A percentile compares a stretch with the other conserved stretches of the same genome.
These are phyloP conservation scores for Vaccinium darrowii DNA, from an alignment of 148 eudicot genomes.

Conservation along the genomic window DNA sequence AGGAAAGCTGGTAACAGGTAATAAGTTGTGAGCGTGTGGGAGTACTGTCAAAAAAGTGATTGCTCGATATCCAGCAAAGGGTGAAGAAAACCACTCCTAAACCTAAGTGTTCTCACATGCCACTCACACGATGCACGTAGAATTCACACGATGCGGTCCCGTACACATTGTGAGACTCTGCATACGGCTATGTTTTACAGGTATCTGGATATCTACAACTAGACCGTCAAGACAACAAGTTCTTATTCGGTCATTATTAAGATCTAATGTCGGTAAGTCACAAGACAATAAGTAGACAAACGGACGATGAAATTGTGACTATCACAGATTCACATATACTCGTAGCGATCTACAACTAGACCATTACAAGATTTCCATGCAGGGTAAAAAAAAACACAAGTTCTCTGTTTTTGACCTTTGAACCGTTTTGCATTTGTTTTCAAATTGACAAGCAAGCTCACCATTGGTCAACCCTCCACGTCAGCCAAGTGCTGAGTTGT, in stretches of 20 bases:
- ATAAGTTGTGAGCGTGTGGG: slow-evolving; percentile 43
- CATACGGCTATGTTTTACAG: not conserved
- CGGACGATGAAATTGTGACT: not conserved
- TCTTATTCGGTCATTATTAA: not conserved
- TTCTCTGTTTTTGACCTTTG: not conserved
- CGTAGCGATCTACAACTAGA: too few species aligned
- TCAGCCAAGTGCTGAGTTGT: slow-evolving; percentile 12
- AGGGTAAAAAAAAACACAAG: not conserved
- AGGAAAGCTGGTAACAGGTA: slow-evolving; percentile 35
- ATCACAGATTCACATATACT: too few species aligned
- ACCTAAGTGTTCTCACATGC: not conserved
- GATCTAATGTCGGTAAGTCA: not conserved
- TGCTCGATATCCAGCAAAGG: not conserved
- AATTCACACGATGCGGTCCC: not conserved
- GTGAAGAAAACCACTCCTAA: not conserved
- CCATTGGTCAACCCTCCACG: not conserved
- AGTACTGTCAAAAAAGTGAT: not conserved
- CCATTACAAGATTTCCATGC: not conserved
- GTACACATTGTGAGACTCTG: too few species aligned
- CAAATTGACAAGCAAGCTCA: not conserved
- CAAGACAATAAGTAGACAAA: not conserved
- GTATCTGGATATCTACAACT: not conserved
- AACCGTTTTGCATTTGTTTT: too few species aligned
- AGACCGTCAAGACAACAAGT: not conserved
- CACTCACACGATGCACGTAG: not conserved